Evolutionary conservation across 805 yeast genomes (phyloP), one percentile per base, ranked within the genome.

Genomic region (Pichia insulana): DNA sequence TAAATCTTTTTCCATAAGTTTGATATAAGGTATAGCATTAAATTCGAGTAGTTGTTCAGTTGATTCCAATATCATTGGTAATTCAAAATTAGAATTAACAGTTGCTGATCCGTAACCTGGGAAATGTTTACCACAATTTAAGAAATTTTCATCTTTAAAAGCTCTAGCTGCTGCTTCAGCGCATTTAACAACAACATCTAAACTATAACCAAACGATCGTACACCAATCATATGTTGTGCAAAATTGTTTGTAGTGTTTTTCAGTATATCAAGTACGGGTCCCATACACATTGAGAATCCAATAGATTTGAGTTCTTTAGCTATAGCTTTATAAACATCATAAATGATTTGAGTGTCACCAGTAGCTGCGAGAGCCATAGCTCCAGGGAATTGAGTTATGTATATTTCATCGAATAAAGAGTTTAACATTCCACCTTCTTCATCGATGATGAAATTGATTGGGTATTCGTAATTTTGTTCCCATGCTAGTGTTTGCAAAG

Each of bases 21-120:
- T 63, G 12, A 66, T 66, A 51, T 75, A 78, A 4, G 83, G 82
- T 12, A 71, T 59, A 41, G 69, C 59, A 50, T 74, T 71, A 51
- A 69, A 70, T 28, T 67, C 63, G 39, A 70, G 69, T 30, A 77
- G 60, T 51, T 75, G 80, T 28, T 70, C 74, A 22, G 72, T 58
- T 3, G 76, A 65, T 40, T 78, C 83, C 3, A 72, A 65, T 54
- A 78, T 70, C 69, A 76, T 73, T 6, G 82, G 82, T 26, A 76
- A 54, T 44, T 78, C 82, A 34, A 76, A 58, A 31, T 75, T 57
- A 3, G 76, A 68, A 51, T 77, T 80, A 6, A 78, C 78, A 17
- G 70, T 67, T 1, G 81, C 80, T 42, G 73, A 71, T 3, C 83
- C 83, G 40, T 74, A 75, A 1, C 84, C 84, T 0, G 84, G 84